A percentile compares a stretch with the other conserved stretches of the same genome.
Evolutionary conservation across 2,329 filamentous ascomycete genomes (phyloP).

Genomic region (Penicillium sp.): DNA sequence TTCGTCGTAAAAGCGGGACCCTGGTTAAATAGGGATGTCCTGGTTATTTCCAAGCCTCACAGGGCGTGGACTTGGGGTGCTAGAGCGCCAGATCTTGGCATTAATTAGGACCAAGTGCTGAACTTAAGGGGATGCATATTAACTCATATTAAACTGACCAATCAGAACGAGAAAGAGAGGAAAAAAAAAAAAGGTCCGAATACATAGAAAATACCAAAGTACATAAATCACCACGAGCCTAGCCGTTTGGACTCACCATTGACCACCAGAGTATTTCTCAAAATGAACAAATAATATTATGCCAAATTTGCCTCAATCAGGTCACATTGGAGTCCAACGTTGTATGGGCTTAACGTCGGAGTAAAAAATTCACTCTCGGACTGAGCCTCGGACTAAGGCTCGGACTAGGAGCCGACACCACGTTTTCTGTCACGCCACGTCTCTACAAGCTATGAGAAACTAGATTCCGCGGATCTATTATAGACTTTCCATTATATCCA

Average conservation of each 20-base stretch:
- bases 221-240: too few species aligned
- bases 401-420: conserved; percentile 8
- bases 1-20: too few species aligned
- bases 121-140: not conserved
- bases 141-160: not conserved
- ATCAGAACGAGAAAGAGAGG: not conserved
- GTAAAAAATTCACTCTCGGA: conserved; percentile 4
- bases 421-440: conserved; percentile 5
- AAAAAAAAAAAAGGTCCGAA: not conserved
- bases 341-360: not conserved
- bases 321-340: not conserved
- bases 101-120: too few species aligned
- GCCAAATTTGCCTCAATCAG: not conserved
- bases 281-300: not conserved
- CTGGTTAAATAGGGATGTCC: too few species aligned
- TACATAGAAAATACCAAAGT: too few species aligned
- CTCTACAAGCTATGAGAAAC: not conserved
- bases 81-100: not conserved
- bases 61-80: not conserved
- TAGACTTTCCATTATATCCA: not conserved
- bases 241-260: not conserved
- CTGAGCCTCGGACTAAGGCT: conserved; percentile 10
- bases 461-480: not conserved
- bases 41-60: not conserved
- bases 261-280: not conserved